Evolutionary conservation across 2,329 filamentous ascomycete genomes (phyloP), one percentile per base, ranked within the genome.

Genomic region (Drechmeria coniospora): DNA sequence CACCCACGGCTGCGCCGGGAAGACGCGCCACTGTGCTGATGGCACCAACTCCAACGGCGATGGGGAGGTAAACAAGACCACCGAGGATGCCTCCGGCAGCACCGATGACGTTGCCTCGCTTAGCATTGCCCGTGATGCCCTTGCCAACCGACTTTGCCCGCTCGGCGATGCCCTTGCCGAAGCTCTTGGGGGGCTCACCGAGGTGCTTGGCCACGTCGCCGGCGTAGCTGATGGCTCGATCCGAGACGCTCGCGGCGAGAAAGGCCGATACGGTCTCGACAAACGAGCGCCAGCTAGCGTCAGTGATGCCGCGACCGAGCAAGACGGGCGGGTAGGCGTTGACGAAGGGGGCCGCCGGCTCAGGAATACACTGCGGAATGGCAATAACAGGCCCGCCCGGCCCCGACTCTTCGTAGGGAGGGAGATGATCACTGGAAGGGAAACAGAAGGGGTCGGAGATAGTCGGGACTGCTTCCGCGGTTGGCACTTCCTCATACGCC

Each of bases 181-280:
- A 42, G 5, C 38, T 38, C 24, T 41, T 49, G 8, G 45, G 65
- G 34, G 44, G 45, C 9, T 47, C 34, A 28, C 50, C 41, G 2
- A 63, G 26, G 14, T 48, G 38, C 20, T 45, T 45, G 6, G 45
- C 57, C 10, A 59, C 39, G 26, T 61, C 58, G 18, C 46, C 51
- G 2, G 56, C 58, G 32, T 61, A 59, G 17, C 46, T 48, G 12
- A 61, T 32, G 5, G 59, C 59, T 3, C 56, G 51, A 27, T 58
- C 53, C 0, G 56, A 54, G 0, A 63, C 55, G 13, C 50, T 59
- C 27, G 59, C 59, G 0, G 51, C 49, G 5, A 64, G 47, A 32
- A 64, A 63, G 1, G 55, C 59, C 0, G 60, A 63, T 2, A 60
- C 39, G 6, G 59, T 61, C 12, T 46, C 36, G 2, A 56, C 29